Evolutionary conservation across 306 rosid species (phyloP).

Genomic region (Dalbergia cochinchinensis): DNA sequence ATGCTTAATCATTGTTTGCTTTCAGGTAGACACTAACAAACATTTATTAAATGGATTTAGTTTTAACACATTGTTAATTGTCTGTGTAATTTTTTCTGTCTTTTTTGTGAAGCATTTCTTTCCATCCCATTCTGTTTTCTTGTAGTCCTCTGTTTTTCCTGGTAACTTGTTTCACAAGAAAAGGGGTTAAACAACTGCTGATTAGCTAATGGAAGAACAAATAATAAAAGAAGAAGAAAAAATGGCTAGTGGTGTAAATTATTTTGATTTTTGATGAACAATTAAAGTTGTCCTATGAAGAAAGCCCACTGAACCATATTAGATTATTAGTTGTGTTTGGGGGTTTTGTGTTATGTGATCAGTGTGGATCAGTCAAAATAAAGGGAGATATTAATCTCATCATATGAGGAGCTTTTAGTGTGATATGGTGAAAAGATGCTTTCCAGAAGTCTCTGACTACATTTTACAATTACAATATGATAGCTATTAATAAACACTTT

Average conservation of each 20-base stretch:
- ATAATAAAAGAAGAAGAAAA: background rate
- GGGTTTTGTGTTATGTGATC: background rate
- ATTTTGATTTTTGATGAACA: background rate
- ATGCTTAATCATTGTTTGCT: background rate
- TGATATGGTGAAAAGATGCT: background rate
- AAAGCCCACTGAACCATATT: background rate
- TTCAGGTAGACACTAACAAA: background rate
- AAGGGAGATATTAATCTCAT: background rate
- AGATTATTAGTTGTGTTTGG: slow-evolving; percentile 10
- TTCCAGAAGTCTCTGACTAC: background rate
- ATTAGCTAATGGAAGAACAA: background rate
- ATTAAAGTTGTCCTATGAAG: slow-evolving; percentile 1
- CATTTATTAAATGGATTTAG: background rate
- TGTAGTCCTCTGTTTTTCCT: background rate
- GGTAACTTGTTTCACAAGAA: background rate
- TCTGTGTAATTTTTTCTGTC: background rate
- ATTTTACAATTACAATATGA: background rate
- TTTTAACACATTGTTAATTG: background rate
- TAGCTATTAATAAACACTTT: background rate
- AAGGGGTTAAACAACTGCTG: background rate
- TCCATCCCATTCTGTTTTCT: background rate
- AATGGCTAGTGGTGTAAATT: background rate
- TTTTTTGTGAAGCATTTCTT: background rate
- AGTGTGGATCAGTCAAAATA: background rate
- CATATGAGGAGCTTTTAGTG: background rate